Evolutionary conservation across 495 filamentous ascomycete species (phyloP).

Genomic region (Pyrenopolyporus hunteri): DNA sequence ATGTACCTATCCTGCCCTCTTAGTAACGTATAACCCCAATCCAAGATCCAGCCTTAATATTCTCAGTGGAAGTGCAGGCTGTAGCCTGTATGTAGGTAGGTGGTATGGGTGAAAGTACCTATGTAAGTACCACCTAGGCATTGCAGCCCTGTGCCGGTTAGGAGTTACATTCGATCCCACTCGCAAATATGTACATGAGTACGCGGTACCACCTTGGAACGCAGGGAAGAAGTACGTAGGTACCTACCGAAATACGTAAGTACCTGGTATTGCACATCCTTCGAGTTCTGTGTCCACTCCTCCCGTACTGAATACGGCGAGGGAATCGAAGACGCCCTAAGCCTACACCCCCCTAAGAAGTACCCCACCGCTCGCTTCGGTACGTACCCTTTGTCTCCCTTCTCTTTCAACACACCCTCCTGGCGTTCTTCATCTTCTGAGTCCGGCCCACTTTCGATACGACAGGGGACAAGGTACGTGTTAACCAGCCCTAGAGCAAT

Average conservation of each 20-base stretch:
- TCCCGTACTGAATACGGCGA: not conserved
- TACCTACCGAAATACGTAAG: not conserved
- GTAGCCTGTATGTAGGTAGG: not conserved
- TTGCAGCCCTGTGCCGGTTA: constrained; percentile 37
- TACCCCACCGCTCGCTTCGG: constrained; percentile 2
- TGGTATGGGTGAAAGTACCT: not conserved
- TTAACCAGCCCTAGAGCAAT: constrained; percentile 4
- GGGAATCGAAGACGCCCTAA: not conserved
- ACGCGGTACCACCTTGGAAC: not conserved
- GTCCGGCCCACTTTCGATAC: constrained; percentile 18
- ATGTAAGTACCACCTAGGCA: constrained; percentile 9
- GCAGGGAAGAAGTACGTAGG: not conserved
- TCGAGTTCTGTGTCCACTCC: not conserved
- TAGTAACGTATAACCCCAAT: not conserved
- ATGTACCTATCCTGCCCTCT: constrained; percentile 5
- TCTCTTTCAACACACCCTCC: constrained; percentile 14
- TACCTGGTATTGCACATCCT: not conserved
- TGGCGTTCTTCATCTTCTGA: not conserved
- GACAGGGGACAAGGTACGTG: constrained; percentile 6
- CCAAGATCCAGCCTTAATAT: not conserved
- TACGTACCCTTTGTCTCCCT: constrained; percentile 14
- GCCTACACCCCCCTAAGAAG: constrained; percentile 13
- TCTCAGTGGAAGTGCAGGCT: not conserved
- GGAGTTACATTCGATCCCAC: constrained; percentile 31
- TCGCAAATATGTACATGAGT: not conserved